These are phyloP conservation scores for Xylariaceae sp. DNA, from an alignment of 2,329 filamentous ascomycete genomes.

Conservation along the genomic window DNA sequence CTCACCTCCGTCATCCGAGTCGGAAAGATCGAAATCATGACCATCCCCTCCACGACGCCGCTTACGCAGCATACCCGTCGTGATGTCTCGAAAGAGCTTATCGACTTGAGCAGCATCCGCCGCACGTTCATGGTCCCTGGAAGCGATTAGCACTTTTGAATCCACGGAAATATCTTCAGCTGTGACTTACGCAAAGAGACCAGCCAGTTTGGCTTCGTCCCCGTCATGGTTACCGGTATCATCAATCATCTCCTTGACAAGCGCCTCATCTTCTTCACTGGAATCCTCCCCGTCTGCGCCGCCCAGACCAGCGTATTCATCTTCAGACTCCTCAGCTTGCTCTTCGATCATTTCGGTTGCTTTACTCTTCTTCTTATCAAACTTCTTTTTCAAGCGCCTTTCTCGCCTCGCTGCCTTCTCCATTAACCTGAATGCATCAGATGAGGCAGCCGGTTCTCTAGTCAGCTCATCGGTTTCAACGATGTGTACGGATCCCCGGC, in stretches of 20 bases:
- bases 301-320: slow-evolving; percentile 94
- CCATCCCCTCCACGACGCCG: slow-evolving; percentile 62
- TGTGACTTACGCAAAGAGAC: slow-evolving; percentile 80
- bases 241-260: slow-evolving; percentile 87
- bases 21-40: slow-evolving; percentile 82
- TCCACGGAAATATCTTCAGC: neutral
- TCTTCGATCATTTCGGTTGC: slow-evolving; percentile 89
- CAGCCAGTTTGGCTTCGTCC: slow-evolving; percentile 81
- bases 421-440: slow-evolving; percentile 71
- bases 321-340: slow-evolving; percentile 95
- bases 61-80: slow-evolving; percentile 84
- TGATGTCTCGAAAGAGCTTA: slow-evolving; percentile 91
- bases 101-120: slow-evolving; percentile 87
- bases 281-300: slow-evolving; percentile 88
- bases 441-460: slow-evolving; percentile 19
- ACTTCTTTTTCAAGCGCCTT: slow-evolving; percentile 58
- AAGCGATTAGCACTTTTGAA: slow-evolving; percentile 18
- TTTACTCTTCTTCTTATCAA: slow-evolving; percentile 85
- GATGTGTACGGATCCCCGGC: slow-evolving; percentile 40
- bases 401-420: slow-evolving; percentile 67
- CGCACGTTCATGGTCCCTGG: slow-evolving; percentile 76
- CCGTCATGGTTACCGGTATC: slow-evolving; percentile 78
- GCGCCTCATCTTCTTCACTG: slow-evolving; percentile 70
- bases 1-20: slow-evolving; percentile 87
- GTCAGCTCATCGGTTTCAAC: slow-evolving; percentile 40